Evolutionary conservation across 108 stramenopile species (phyloP).

Genomic region (Halocafeteria seosinensis): DNA sequence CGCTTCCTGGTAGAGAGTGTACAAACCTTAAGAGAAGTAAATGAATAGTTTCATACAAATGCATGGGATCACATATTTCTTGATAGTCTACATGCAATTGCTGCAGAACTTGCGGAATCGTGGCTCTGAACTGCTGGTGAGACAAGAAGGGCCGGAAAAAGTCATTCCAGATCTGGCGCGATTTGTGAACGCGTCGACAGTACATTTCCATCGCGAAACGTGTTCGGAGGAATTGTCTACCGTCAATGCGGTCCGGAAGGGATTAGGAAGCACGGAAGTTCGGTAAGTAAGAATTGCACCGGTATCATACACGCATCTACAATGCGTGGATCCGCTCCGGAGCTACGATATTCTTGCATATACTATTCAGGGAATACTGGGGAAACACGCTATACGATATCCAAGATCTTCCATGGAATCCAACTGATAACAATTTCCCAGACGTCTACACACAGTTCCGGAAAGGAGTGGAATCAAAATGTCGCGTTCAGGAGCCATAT

Average conservation of each 20-base stretch:
- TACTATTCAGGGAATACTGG: neutral
- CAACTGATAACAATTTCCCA: neutral
- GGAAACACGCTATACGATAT: neutral
- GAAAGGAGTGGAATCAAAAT: neutral
- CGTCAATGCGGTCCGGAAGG: neutral
- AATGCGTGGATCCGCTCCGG: neutral
- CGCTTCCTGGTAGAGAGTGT: conserved; percentile 6
- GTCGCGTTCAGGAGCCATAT: neutral
- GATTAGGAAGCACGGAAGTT: neutral
- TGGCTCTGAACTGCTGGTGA: neutral
- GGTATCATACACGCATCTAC: neutral
- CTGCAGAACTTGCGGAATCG: neutral
- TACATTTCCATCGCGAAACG: neutral
- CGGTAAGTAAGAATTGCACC: neutral
- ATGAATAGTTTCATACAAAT: no score
- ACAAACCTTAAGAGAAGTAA: neutral
- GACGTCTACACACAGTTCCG: neutral
- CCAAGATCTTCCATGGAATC: neutral
- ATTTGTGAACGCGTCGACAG: neutral
- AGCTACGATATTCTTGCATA: neutral
- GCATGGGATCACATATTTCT: no score
- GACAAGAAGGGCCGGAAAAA: neutral
- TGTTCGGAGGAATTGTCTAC: neutral
- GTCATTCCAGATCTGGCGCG: neutral
- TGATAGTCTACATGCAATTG: neutral